Evolutionary conservation across 176 grass and related monocot genomes (phyloP), one percentile per base, ranked within the genome.

Genomic region (Tillandsia fasciculata): DNA sequence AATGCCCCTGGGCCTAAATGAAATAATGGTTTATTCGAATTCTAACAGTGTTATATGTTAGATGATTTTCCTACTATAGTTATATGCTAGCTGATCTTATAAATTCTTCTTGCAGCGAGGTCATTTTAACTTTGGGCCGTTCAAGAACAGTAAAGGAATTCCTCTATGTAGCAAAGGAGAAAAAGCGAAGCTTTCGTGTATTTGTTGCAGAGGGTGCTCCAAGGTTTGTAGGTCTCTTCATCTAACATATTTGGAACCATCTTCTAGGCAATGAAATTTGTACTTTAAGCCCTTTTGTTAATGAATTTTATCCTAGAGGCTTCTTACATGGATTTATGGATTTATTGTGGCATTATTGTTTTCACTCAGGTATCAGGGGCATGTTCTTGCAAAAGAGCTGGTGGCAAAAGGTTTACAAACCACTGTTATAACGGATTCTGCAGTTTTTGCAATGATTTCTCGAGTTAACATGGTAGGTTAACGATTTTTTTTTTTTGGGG

Each of bases 361-460:
- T 15, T 68, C 2, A 72, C 76, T 78, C 73, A 99, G 94, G 69
- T 93, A 93, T 72, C 82, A 90, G 57, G 94, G 94, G 64, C 94
- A 99, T 87, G 84, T 83, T 80, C 94, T 99, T 79, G 94, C 89
- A 63, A 93, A 90, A 85, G 94, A 99, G 65, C 53, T 99, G 65
- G 89, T 88, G 50, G 82, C 81, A 69, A 90, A 99, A 74, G 94
- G 87, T 53, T 17, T 99, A 71, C 88, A 99, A 70, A 90, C 84
- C 80, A 90, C 94, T 70, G 79, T 99, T 61, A 93, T 88, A 68
- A 93, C 94, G 14, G 94, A 99, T 79, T 97, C 94, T 15, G 89
- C 94, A 42, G 80, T 99, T 85, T 99, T 93, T 90, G 94, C 94
- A 18, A 99, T 93, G 89, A 99, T 99, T 59, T 99, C 94, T 24